Conservation (phyloP, 2,329 filamentous ascomycete species). For the Aspergillus pseudonomiae region DNA sequence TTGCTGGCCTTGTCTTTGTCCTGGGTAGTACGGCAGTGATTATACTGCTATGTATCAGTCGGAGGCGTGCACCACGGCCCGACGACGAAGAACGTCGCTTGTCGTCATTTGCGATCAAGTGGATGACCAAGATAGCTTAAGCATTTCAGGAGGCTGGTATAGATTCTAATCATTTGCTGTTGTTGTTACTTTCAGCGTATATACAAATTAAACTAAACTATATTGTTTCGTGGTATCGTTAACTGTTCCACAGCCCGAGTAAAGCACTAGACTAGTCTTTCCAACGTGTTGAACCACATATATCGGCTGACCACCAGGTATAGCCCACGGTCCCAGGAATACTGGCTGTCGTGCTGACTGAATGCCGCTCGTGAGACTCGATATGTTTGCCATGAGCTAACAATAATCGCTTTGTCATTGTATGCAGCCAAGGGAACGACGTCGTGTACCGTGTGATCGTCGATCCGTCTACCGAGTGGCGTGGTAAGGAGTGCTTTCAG, state of each 20-base stretch:
- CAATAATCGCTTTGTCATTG: slow-evolving; percentile 36
- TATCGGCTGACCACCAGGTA: slow-evolving; percentile 47
- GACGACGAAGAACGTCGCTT: background rate
- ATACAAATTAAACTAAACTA: background rate
- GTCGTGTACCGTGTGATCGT: background rate
- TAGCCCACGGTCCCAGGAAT: slow-evolving; percentile 46
- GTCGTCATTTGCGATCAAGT: background rate
- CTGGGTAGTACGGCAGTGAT: background rate
- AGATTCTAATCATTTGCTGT: background rate
- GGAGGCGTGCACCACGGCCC: background rate
- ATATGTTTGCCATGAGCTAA: slow-evolving; percentile 43
- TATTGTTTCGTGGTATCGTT: background rate
- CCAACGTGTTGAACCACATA: slow-evolving; percentile 44
- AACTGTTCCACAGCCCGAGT: no score
- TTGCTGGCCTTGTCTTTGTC: background rate
- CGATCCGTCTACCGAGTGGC: background rate
- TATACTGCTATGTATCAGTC: background rate
- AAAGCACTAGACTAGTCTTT: background rate
- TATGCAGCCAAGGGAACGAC: slow-evolving; percentile 10
- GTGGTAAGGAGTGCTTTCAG: slow-evolving; percentile 21
- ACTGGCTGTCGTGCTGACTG: slow-evolving; percentile 43
- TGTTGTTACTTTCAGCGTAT: background rate
- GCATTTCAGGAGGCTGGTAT: background rate
- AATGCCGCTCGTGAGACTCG: slow-evolving; percentile 40
- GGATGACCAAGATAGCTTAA: background rate